Conservation (phyloP, 2,329 filamentous ascomycete species). For the Thielaviopsis punctulata region DNA sequence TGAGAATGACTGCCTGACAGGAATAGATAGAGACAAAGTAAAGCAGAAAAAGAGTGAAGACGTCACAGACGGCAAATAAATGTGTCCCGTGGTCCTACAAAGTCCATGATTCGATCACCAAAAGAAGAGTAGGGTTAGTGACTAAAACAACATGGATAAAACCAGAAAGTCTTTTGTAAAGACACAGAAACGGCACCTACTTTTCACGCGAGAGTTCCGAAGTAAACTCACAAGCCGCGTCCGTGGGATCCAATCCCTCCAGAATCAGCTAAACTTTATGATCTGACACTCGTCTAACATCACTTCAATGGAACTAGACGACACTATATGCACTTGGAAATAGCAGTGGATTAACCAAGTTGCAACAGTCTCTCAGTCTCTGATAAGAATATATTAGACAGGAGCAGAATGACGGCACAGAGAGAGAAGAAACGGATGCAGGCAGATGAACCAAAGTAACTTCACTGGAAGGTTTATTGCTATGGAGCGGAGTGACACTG, state of each 20-base stretch:
- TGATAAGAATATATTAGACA: too few species aligned
- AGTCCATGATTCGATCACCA: too few species aligned
- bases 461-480: not conserved
- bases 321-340: too few species aligned
- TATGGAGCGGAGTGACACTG: not conserved
- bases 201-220: not conserved
- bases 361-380: too few species aligned
- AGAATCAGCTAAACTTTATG: not conserved
- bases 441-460: not conserved
- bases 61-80: not conserved
- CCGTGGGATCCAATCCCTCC: not conserved
- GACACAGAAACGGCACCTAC: not conserved
- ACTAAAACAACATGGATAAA: too few species aligned
- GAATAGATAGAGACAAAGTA: not conserved
- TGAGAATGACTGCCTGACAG: not conserved
- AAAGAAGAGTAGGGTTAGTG: too few species aligned
- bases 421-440: not conserved
- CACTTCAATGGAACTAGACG: too few species aligned
- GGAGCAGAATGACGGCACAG: too few species aligned
- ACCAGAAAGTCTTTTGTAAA: too few species aligned
- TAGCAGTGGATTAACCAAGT: too few species aligned
- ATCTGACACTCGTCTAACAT: not conserved
- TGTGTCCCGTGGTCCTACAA: not conserved
- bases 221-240: not conserved
- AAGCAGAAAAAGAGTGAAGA: not conserved